Conservation (phyloP, 2,329 filamentous ascomycete genomes). For the Diplocarpon mali region DNA sequence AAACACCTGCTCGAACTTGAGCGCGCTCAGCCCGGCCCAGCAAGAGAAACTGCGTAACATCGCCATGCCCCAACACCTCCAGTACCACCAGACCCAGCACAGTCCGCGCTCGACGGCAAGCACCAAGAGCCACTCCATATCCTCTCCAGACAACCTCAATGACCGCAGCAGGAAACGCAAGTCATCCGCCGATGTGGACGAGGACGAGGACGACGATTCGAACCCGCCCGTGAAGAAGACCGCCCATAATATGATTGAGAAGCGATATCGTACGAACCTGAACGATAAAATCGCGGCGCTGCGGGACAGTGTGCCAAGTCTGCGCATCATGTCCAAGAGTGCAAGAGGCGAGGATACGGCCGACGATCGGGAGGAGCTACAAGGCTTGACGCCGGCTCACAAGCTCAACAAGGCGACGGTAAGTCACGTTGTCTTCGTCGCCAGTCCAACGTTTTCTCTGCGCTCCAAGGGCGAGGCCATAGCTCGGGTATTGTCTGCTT, state of each 20-base stretch:
- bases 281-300: conserved; percentile 95
- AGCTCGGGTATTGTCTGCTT: no score
- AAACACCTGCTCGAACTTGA: conserved; percentile 21
- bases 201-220: conserved; percentile 49
- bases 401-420: conserved; percentile 97
- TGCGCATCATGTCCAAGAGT: conserved; percentile 73
- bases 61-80: conserved; percentile 52
- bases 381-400: conserved; percentile 76
- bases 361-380: conserved; percentile 67
- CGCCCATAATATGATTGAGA: conserved; percentile 97
- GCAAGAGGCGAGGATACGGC: conserved; percentile 56
- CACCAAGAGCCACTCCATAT: conserved; percentile 36
- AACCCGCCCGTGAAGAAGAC: conserved; percentile 69
- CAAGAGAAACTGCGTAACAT: conserved; percentile 51
- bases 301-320: conserved; percentile 80
- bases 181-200: conserved; percentile 48
- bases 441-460: background rate
- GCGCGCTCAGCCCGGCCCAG: conserved; percentile 43
- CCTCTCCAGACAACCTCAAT: conserved; percentile 48
- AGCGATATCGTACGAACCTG: conserved; percentile 88
- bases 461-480: background rate
- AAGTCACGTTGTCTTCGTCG: conserved; percentile 17
- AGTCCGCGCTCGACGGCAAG: conserved; percentile 46
- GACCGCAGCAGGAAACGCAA: conserved; percentile 54
- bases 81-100: conserved; percentile 36